Base-by-base conservation (phyloP, 176 grass and related monocot genomes). In the Rhynchospora tenuis region DNA sequence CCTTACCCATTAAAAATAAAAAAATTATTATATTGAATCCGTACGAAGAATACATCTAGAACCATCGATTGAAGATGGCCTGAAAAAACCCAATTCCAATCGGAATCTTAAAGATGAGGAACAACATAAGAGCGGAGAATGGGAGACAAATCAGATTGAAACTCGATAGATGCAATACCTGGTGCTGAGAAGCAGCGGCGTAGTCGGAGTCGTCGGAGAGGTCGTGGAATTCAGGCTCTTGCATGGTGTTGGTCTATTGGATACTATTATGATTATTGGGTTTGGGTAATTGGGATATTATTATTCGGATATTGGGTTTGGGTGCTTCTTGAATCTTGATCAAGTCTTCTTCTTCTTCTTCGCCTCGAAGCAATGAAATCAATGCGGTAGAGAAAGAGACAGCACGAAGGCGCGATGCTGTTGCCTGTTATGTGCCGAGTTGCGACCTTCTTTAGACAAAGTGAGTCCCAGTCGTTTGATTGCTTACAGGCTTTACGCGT, bases 141-240 rank as follows among this genome's bases (percentile, higher is more conserved):
- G n/a, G n/a, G 16, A 17, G 16, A 19, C 65, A 31, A 71, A 45
- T 71, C 22, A 45, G 42, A 46, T 46, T 17, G 3, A 47, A 75
- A 73, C 26, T 20, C 47, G 11, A 23, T 3, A 45, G 24, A 70
- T 7, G 13, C n/a, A n/a, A n/a, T n/a, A 84, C 95, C 73, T 63
- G 68, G 24, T 84, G 81, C n/a, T 73, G 88, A 42, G 88, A 90
- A n/a, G 94, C 94, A 50, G 86, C 93, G 28, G 91, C 96, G 88
- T 99, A 99, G 44, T 99, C 96, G 64, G 91, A 78, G 82, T 99
- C 96, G 93, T 99, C 96, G 80, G 96, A 93, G 89, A 95, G 85
- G 63, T 99, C 96, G 86, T 93, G 87, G 62, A 84, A 86, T 44
- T 99, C 96, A 67, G 88, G 79, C 12, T 86, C 91, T 75, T 90